phyloP scores from a whole-genome alignment of 2,329 filamentous ascomycete genomes.

The Emmonsiellopsis sp. region DNA sequence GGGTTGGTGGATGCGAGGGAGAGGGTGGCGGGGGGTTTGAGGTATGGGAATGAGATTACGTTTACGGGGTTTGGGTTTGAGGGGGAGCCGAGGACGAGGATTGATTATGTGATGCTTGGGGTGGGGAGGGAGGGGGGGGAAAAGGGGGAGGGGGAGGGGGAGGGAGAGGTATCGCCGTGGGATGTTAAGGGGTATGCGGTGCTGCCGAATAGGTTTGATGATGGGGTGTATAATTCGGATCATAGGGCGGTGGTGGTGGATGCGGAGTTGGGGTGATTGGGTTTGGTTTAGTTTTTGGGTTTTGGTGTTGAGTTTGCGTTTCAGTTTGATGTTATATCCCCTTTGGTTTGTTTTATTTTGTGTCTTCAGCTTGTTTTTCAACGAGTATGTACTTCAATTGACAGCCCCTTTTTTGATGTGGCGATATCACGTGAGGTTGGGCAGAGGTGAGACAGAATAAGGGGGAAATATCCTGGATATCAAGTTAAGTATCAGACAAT shows the following conservation, averaged over 20 bases:
- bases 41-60: slow-evolving; percentile 44
- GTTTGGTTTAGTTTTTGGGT: background rate
- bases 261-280: slow-evolving; percentile 17
- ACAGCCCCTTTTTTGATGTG: no score
- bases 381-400: no score
- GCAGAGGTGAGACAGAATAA: no score
- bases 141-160: no score
- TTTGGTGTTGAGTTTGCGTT: background rate
- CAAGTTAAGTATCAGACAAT: no score
- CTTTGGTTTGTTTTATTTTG: background rate
- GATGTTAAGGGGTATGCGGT: slow-evolving; percentile 41
- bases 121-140: slow-evolving; percentile 6
- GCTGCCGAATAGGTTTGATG: slow-evolving; percentile 45
- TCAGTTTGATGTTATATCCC: background rate
- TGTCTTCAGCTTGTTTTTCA: background rate
- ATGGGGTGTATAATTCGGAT: slow-evolving; percentile 46
- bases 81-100: slow-evolving; percentile 29
- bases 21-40: slow-evolving; percentile 23
- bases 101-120: slow-evolving; percentile 46
- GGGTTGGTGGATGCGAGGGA: slow-evolving; percentile 29
- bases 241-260: slow-evolving; percentile 50
- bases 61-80: slow-evolving; percentile 45
- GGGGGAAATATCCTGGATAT: no score
- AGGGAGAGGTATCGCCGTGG: slow-evolving; percentile 22
- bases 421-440: no score